Conservation (phyloP, 768 basidiomycete species). For the Agaricus subrufescens region DNA sequence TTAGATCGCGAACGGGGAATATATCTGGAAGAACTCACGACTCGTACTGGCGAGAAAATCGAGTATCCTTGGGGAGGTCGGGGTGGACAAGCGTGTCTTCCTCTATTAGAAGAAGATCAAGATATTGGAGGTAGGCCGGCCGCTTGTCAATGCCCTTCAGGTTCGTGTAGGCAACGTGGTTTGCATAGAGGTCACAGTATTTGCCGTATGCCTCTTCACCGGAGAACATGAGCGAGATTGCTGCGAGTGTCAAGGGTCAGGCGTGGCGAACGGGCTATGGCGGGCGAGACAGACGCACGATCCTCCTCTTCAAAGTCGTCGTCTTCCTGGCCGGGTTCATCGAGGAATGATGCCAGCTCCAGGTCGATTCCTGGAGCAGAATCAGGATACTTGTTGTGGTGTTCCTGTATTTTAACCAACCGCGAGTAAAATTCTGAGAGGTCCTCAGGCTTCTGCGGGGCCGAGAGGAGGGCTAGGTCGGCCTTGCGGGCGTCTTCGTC, state of each 20-base stretch:
- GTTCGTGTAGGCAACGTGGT: conserved; percentile 88
- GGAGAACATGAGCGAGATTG: conserved; percentile 83
- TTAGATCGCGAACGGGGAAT: not conserved
- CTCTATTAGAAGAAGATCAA: conserved; percentile 75
- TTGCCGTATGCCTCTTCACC: conserved; percentile 95
- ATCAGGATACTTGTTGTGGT: conserved; percentile 95
- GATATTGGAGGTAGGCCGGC: conserved; percentile 88
- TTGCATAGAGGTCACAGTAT: conserved; percentile 88
- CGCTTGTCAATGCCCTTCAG: conserved; percentile 81
- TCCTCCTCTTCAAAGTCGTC: conserved; percentile 83
- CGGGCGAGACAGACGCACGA: conserved; percentile 47
- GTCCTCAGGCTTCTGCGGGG: conserved; percentile 57
- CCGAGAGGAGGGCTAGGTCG: conserved; percentile 64
- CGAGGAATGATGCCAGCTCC: conserved; percentile 77
- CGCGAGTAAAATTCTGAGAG: conserved; percentile 94
- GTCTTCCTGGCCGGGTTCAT: conserved; percentile 72
- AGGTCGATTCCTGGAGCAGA: conserved; percentile 74
- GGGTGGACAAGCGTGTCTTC: conserved; percentile 57
- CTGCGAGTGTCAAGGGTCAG: conserved; percentile 28
- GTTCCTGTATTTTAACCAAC: conserved; percentile 93
- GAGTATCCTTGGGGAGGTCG: conserved; percentile 65
- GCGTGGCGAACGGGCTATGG: not conserved
- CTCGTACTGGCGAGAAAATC: conserved; percentile 74
- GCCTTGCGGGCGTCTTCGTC: conserved; percentile 68
- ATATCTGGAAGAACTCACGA: conserved; percentile 39